phyloP scores from a whole-genome alignment of 108 stramenopile genomes.

The Cyclostephanos tholiformis region DNA sequence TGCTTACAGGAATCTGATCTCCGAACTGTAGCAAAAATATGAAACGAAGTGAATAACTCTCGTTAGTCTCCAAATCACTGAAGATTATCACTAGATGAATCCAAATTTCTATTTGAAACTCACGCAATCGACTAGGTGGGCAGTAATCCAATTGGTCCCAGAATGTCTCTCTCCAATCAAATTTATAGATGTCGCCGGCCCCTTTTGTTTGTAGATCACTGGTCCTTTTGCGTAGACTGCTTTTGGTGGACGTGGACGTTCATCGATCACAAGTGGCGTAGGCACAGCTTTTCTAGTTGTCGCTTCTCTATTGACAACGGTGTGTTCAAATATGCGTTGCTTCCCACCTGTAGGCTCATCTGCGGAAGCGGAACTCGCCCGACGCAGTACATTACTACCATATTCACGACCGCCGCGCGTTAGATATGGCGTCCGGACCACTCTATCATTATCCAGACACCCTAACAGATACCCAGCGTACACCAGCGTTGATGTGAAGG shows the following conservation, averaged over 20 bases:
- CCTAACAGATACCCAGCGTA: constrained; percentile 24
- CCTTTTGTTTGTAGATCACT: constrained; percentile 9
- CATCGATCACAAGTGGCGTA: constrained; percentile 1
- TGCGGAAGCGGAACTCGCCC: background rate
- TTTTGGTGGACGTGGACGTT: background rate
- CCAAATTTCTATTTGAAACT: background rate
- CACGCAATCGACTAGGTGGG: constrained; percentile 39
- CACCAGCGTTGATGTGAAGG: constrained; percentile 9
- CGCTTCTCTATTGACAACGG: background rate
- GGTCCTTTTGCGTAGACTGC: constrained; percentile 7
- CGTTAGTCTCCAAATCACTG: background rate
- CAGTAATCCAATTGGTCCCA: constrained; percentile 48
- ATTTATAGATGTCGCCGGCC: constrained; percentile 15
- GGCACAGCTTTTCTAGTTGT: background rate
- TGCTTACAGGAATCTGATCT: constrained; percentile 22
- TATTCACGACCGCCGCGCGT: background rate
- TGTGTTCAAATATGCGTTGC: background rate
- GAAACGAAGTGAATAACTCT: background rate
- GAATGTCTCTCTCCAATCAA: constrained; percentile 51
- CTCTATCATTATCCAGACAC: constrained; percentile 8
- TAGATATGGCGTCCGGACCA: background rate
- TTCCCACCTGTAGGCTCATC: background rate
- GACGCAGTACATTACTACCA: background rate
- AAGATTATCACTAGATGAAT: background rate
- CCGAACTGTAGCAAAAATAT: constrained; percentile 17